Conservation (phyloP, 2,329 filamentous ascomycete species). For the Cordyceps sp. region DNA sequence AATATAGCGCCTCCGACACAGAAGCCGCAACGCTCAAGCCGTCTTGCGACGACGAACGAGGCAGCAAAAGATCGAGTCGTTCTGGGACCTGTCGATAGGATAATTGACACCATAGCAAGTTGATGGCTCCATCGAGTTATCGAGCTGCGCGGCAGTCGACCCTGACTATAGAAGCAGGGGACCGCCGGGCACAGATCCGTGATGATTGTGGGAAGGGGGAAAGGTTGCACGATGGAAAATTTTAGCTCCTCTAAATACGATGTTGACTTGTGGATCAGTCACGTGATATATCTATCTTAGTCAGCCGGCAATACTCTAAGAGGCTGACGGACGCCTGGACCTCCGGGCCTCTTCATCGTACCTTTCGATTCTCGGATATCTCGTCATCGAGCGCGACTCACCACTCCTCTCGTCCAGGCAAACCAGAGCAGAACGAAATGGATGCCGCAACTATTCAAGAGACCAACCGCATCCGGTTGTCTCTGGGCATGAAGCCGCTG, state of each 20-base stretch:
- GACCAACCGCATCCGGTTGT: slow-evolving; percentile 79
- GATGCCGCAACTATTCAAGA: slow-evolving; percentile 72
- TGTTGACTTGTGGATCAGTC: neutral
- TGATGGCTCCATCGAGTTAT: slow-evolving; percentile 69
- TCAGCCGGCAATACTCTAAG: no score
- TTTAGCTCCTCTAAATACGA: slow-evolving; percentile 1
- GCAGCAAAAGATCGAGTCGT: slow-evolving; percentile 44
- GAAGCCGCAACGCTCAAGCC: slow-evolving; percentile 47
- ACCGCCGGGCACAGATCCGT: slow-evolving; percentile 78
- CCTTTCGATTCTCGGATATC: no score
- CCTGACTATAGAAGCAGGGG: slow-evolving; percentile 43
- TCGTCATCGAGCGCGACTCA: neutral
- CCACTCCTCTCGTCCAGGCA: neutral
- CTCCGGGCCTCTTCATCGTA: no score
- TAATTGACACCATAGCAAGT: slow-evolving; percentile 59
- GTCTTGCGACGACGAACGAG: slow-evolving; percentile 47
- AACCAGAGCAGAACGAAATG: slow-evolving; percentile 18
- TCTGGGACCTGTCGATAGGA: slow-evolving; percentile 97
- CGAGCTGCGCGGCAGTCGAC: slow-evolving; percentile 77
- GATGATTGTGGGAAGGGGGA: slow-evolving; percentile 21
- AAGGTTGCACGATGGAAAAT: slow-evolving; percentile 10
- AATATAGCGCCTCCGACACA: slow-evolving; percentile 61
- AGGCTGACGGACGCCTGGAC: no score
- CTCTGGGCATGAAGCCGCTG: slow-evolving; percentile 78
- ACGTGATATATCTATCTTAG: no score